These are phyloP conservation scores for Eimeria sp. DNA, from an alignment of 169 alveolate genomes.

Conservation along the genomic window DNA sequence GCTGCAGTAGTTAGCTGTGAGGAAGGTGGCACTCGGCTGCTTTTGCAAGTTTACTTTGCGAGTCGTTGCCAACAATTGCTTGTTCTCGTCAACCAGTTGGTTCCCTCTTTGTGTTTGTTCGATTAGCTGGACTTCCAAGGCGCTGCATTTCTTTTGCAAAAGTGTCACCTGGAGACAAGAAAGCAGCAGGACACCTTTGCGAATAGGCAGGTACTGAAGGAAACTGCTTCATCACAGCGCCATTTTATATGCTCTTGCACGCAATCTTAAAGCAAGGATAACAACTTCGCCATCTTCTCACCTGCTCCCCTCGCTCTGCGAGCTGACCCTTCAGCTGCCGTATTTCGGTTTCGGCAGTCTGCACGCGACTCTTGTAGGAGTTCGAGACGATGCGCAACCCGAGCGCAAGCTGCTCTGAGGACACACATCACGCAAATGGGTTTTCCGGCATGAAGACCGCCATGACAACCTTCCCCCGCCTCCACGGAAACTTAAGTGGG, in stretches of 20 bases:
- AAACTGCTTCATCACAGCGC: not conserved
- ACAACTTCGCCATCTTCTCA: not conserved
- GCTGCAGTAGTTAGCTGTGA: not conserved
- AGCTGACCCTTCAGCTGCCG: constrained; percentile 89
- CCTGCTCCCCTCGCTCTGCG: constrained; percentile 91
- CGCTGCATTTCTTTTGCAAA: constrained; percentile 91
- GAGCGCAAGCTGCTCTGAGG: constrained; percentile 91
- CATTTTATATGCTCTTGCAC: not conserved
- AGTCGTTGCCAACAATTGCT: constrained; percentile 88
- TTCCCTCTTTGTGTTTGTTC: constrained; percentile 92
- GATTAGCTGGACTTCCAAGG: constrained; percentile 91
- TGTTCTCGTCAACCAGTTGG: constrained; percentile 92
- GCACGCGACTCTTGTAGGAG: constrained; percentile 92
- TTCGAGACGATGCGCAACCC: constrained; percentile 92
- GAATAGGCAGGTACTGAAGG: not conserved
- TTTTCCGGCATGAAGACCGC: not conserved
- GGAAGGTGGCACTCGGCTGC: not conserved
- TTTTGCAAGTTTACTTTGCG: constrained; percentile 84
- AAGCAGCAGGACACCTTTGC: not conserved
- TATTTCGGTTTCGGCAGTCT: constrained; percentile 89
- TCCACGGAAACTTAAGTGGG: not conserved
- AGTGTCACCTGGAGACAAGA: constrained; percentile 84
- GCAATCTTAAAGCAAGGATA: not conserved
- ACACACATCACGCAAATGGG: not conserved
- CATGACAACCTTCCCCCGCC: not conserved